phyloP scores from a whole-genome alignment of 2,329 filamentous ascomycete genomes.

The Verticillium longisporum region DNA sequence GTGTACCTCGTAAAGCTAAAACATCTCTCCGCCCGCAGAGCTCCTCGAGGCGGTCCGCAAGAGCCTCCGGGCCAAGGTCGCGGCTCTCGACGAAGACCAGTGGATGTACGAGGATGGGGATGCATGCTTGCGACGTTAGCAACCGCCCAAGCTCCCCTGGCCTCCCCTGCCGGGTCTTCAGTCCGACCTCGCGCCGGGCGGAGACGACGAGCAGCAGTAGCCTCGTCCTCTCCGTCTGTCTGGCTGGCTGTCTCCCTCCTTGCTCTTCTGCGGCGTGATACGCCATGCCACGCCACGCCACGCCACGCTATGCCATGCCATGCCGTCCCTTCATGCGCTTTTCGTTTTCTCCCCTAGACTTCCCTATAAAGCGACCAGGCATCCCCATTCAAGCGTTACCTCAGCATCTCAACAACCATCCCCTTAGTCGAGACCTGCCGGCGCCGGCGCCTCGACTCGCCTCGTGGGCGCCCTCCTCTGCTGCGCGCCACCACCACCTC shows the following conservation, averaged over 20 bases:
- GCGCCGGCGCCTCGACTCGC: conserved; percentile 40
- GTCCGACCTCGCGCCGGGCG: not conserved
- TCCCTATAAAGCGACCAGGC: too few species aligned
- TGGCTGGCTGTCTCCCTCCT: too few species aligned
- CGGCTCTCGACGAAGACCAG: conserved; percentile 70
- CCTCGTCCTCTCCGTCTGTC: not conserved
- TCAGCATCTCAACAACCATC: not conserved
- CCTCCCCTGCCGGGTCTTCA: not conserved
- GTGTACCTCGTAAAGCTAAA: not conserved
- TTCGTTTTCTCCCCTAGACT: not conserved
- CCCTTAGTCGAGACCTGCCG: conserved; percentile 52
- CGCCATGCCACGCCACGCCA: too few species aligned
- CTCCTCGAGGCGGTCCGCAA: conserved; percentile 62
- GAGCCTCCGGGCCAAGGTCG: conserved; percentile 66
- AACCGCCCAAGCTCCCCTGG: not conserved
- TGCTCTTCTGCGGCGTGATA: too few species aligned
- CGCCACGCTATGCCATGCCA: too few species aligned
- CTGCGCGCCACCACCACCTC: conserved; percentile 38
- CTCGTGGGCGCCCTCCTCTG: conserved; percentile 35
- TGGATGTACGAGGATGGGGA: conserved; percentile 85
- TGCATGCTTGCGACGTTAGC: not conserved
- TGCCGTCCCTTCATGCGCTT: not conserved
- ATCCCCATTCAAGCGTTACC: not conserved
- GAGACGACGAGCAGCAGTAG: not conserved
- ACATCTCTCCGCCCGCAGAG: conserved; percentile 39